Evolutionary conservation across 2,329 filamentous ascomycete species (phyloP), one percentile per base, ranked within the genome.

Genomic region (Thelonectria olida): DNA sequence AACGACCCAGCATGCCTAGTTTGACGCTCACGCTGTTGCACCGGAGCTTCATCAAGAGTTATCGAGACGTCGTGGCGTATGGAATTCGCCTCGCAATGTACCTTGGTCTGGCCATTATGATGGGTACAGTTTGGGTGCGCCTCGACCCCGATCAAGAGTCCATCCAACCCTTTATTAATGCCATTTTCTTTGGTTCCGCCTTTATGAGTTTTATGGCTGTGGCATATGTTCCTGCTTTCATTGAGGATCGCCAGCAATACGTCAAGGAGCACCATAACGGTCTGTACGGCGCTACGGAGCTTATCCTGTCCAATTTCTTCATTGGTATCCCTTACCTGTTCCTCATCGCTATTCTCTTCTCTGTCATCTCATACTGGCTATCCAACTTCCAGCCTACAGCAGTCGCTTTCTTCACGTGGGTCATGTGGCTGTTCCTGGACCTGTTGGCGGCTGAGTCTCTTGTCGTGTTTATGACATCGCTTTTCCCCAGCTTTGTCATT

Each of bases 51-150:
- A 88, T 96, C 76, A 97, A 97, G 79, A 90, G 88, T 47, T 92
- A 94, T 75, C 88, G 93, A 23, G 93, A 97, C 73, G 84, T 96
- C 7, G 87, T 97, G 52, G 92, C 90, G 0, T 97, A 97, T 71
- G 91, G 90, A 0, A 92, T 96, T 67, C 87, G 93, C 4, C 82
- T 96, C 41, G 89, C 85, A 39, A 96, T 96, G 92, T 96, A 96
- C 75, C 65, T 71, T 20, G 86, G 87, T 1, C 82, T 96, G 15
- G 92, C 92, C 1, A 86, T 96, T 68, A 90, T 96, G 86, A 93
- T 95, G 90, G 92, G 93, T 5, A 96, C 93, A 0, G 91, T 96
- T 12, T 97, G 92, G 89, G 79, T 96, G 13, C 87, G 92, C 6
- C 82, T 97, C 3, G 79, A 84, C 4, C 83, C 89, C 0, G 79